Evolutionary conservation across 176 grass and related monocot species (phyloP), one percentile per base, ranked within the genome.

Genomic region (Chloris gayana): DNA sequence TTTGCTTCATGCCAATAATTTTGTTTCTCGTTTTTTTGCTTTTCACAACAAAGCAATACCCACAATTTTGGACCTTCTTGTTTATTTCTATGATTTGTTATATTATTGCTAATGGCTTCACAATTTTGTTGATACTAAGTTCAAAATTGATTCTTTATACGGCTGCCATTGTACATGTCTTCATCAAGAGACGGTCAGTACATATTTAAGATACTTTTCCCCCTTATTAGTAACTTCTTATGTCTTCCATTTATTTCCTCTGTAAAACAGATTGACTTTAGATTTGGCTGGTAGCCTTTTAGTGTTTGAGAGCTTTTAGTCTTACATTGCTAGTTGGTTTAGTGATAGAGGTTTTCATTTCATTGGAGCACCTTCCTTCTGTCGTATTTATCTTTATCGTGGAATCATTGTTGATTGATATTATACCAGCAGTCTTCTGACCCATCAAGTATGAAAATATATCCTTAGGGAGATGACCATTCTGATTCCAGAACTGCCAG

Each of bases 161-260:
- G 37, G 57, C 72, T 46, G 92, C 92, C 26, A 87, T 88, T 89
- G 60, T 89, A 74, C 92, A 95, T 84, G 86, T 95, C 64, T 91
- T 91, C 78, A 62, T 89, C 75, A 99, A 86, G 86, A 95, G 85
- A 74, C 79, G 92, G 96, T 99, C 47, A 88, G 92, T 87, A 73
- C 63, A 79, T 4, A 39, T 19, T 26, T 64, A 64, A 12, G 72
- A 41, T 19, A 9, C 19, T 15, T 17, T 64, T 76, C 44, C 47
- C 47, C 51, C 60, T 67, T 59, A 25, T 71, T 42, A 72, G 34
- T 41, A 61, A 11, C 32, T 12, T 42, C 58, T 69, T 69, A 56
- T 67, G 6, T 51, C 4, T 85, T 9, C 26, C 39, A 65, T 26
- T 7, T 51, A 56, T 10, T 73, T 80, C 80, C 25, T 60, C 73